A percentile compares a stretch with the other conserved stretches of the same genome.
phyloP scores from a whole-genome alignment of 2,329 filamentous ascomycete species.

The Drechslerella stenobrocha region DNA sequence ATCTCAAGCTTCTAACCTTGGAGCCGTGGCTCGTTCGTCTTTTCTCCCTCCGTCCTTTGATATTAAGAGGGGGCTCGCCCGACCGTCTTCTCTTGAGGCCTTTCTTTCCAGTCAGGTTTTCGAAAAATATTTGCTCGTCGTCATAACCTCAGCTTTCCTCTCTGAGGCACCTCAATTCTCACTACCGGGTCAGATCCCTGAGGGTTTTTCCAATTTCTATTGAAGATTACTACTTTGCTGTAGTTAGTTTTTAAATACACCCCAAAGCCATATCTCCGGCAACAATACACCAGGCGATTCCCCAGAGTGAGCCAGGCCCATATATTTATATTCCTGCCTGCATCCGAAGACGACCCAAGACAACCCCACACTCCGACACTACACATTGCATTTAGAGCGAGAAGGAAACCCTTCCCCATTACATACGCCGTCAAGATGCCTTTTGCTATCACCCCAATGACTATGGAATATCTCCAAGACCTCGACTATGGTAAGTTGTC shows the following conservation, averaged over 20 bases:
- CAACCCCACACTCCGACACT: constrained; percentile 15
- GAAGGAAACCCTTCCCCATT: constrained; percentile 3
- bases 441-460: constrained; percentile 45
- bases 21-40: constrained; percentile 49
- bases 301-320: constrained; percentile 1
- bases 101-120: constrained; percentile 46
- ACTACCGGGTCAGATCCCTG: constrained; percentile 41
- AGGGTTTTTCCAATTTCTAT: constrained; percentile 26
- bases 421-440: constrained; percentile 27
- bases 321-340: constrained; percentile 21
- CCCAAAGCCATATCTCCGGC: constrained; percentile 13
- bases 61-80: constrained; percentile 41
- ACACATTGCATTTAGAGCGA: constrained; percentile 5
- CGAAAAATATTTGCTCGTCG: constrained; percentile 43
- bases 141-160: constrained; percentile 32
- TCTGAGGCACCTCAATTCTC: constrained; percentile 23
- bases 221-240: constrained; percentile 43
- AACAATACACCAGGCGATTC: background rate
- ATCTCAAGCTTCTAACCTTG: constrained; percentile 21
- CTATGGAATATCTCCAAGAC: constrained; percentile 47
- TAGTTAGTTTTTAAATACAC: constrained; percentile 28
- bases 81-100: constrained; percentile 27
- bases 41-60: constrained; percentile 30
- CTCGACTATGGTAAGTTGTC: constrained; percentile 43
- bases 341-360: constrained; percentile 22